Conservation (phyloP, 2,329 filamentous ascomycete genomes). For the Colletotrichum aenigma region DNA sequence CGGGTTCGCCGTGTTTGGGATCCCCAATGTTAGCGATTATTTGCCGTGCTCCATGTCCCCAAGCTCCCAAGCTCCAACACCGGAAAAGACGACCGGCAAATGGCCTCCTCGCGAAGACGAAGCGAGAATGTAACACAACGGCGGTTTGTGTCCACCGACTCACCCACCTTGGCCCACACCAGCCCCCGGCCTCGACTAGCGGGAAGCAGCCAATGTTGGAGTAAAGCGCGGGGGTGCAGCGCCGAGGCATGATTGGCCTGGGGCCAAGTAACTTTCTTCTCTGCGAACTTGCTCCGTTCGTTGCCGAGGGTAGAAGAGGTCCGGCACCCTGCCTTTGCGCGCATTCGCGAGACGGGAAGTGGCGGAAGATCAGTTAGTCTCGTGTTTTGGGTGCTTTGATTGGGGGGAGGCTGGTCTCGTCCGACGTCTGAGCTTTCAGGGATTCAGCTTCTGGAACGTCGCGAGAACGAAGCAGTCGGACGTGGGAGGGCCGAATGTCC, state of each 20-base stretch:
- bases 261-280: not conserved
- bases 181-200: not conserved
- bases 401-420: not conserved
- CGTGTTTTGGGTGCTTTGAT: not conserved
- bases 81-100: not conserved
- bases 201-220: not conserved
- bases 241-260: not conserved
- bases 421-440: not conserved
- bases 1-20: not conserved
- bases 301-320: not conserved
- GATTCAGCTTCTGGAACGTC: not conserved
- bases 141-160: not conserved
- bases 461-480: not conserved
- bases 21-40: not conserved
- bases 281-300: not conserved
- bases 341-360: not conserved
- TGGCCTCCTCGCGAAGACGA: not conserved
- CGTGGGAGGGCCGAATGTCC: not conserved
- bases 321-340: slow-evolving; percentile 5
- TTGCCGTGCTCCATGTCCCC: not conserved
- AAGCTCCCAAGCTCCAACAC: not conserved
- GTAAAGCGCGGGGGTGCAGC: not conserved
- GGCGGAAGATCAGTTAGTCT: not conserved
- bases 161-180: not conserved
- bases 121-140: not conserved